phyloP scores from a whole-genome alignment of 83 land plant genomes.

The Thuja plicata region DNA sequence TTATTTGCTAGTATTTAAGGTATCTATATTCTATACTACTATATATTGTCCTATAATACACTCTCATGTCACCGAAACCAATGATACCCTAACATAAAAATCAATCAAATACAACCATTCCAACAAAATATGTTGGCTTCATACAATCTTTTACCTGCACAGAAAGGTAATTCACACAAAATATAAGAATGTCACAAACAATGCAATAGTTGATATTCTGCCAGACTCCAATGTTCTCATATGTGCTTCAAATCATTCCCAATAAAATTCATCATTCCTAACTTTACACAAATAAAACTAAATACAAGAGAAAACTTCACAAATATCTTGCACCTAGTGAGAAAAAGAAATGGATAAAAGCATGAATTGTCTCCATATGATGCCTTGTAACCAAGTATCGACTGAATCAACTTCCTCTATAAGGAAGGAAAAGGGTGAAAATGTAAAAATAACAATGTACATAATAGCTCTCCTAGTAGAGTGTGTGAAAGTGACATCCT shows the following conservation, averaged over 20 bases:
- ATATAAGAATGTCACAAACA: not conserved
- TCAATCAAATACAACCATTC: not conserved
- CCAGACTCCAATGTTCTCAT: not conserved
- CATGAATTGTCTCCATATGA: not conserved
- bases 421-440: not conserved
- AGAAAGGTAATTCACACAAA: not conserved
- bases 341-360: not conserved
- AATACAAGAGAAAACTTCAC: not conserved
- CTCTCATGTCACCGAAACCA: not conserved
- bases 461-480: not conserved
- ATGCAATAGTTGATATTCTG: not conserved
- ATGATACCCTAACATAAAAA: not conserved
- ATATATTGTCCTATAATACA: not conserved
- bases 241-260: not conserved
- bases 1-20: too few relatives aligned
- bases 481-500: not conserved
- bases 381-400: not conserved
- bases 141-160: not conserved
- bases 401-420: not conserved
- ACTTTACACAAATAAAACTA: not conserved
- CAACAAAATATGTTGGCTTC: not conserved
- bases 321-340: not conserved
- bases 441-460: not conserved
- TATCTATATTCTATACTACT: too few relatives aligned
- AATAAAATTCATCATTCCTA: not conserved